Conservation (phyloP, 2,329 filamentous ascomycete species). For the Coleophoma cylindrospora region DNA sequence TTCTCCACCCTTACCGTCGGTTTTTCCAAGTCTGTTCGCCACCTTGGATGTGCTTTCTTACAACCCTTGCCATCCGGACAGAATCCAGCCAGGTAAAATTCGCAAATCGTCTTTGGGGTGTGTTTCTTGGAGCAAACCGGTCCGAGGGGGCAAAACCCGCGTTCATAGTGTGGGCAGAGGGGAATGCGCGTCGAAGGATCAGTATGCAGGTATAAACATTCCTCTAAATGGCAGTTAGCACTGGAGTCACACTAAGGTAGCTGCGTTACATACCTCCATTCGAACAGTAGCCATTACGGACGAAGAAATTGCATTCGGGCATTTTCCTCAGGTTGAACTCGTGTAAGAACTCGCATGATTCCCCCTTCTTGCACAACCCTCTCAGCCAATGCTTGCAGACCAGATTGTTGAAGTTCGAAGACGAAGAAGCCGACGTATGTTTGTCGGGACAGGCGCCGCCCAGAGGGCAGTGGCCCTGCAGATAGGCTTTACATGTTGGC, state of each 20-base stretch:
- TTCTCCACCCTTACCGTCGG: conserved; percentile 64
- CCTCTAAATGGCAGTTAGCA: conserved; percentile 45
- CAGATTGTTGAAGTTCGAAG: conserved; percentile 66
- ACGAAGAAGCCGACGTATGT: conserved; percentile 44
- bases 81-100: conserved; percentile 88
- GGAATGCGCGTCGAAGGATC: conserved; percentile 75
- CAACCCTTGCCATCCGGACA: conserved; percentile 81
- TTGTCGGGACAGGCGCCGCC: conserved; percentile 82
- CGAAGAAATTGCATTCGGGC: conserved; percentile 97
- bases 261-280: conserved; percentile 53
- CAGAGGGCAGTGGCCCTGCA: conserved; percentile 80
- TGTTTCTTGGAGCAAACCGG: conserved; percentile 86
- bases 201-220: conserved; percentile 90
- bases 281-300: conserved; percentile 87
- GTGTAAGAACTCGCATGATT: conserved; percentile 95
- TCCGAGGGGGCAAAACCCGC: conserved; percentile 89
- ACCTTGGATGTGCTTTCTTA: conserved; percentile 76
- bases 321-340: conserved; percentile 98
- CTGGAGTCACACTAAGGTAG: background rate
- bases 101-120: conserved; percentile 74
- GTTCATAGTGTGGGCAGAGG: conserved; percentile 86
- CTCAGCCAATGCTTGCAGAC: conserved; percentile 99
- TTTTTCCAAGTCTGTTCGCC: conserved; percentile 67
- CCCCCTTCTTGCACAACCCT: conserved; percentile 94
- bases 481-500: conserved; percentile 81